Percentiles rank a stretch among this genome's conserved stretches.
These are phyloP conservation scores for Botrytis pseudocinerea DNA, from an alignment of 2,329 filamentous ascomycete species.

Conservation along the genomic window DNA sequence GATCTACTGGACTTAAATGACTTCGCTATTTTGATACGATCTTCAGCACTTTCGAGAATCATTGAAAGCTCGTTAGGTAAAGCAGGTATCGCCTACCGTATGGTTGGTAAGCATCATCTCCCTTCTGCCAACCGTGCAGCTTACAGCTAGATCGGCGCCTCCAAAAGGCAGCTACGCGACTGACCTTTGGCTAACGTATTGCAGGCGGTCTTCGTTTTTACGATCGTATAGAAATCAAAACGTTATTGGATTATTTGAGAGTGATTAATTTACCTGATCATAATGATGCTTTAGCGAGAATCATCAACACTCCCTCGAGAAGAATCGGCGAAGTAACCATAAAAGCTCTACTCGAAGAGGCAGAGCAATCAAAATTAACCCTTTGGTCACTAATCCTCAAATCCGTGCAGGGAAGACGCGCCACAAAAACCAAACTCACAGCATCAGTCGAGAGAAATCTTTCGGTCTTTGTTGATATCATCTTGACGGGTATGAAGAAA, in stretches of 20 bases:
- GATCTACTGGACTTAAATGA: constrained; percentile 72
- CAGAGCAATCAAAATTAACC: constrained; percentile 66
- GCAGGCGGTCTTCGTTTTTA: constrained; percentile 79
- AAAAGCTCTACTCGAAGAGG: constrained; percentile 72
- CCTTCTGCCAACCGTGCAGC: background rate
- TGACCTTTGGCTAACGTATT: constrained; percentile 26
- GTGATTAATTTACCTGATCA: constrained; percentile 82
- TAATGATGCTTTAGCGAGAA: constrained; percentile 79
- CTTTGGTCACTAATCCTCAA: constrained; percentile 75
- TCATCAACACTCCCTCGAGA: constrained; percentile 82
- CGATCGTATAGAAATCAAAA: constrained; percentile 84
- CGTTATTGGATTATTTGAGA: constrained; percentile 83
- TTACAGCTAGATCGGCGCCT: background rate
- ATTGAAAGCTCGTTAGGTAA: constrained; percentile 82
- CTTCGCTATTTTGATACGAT: constrained; percentile 83
- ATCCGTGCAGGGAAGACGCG: constrained; percentile 53
- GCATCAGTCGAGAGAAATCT: constrained; percentile 58
- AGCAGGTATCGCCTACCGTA: constrained; percentile 81
- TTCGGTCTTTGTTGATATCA: constrained; percentile 57
- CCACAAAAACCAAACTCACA: constrained; percentile 54
- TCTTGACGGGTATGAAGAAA: constrained; percentile 58
- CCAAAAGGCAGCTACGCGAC: too few species aligned
- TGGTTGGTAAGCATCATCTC: constrained; percentile 63
- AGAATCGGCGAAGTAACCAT: constrained; percentile 80
- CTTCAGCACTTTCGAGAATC: constrained; percentile 77